Evolutionary conservation across 2,329 filamentous ascomycete genomes (phyloP), one percentile per base, ranked within the genome.

Genomic region (Diaporthe humulicola): DNA sequence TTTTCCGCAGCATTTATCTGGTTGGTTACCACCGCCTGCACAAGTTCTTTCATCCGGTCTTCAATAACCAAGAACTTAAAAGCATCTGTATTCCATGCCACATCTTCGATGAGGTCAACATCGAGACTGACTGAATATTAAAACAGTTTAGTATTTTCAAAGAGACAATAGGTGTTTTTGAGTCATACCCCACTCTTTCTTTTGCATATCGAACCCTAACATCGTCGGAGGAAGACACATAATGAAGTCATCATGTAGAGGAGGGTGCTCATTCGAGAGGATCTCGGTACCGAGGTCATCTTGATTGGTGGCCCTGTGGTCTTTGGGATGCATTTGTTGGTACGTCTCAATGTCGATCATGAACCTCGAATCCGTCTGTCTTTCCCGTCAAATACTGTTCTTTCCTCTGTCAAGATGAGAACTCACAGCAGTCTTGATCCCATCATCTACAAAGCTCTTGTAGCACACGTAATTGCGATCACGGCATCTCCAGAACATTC

Each of bases 161-260:
- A 33, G 19, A 36, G 8, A 4, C 8, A n/a, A 33, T 7, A 2
- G 0, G 3, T n/a, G 22, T 1, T n/a, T 15, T 36, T 1, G 30
- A 22, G 19, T 9, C 54, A 15, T 57, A 57, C 54, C 22, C 54
- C 54, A 57, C 19, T 57, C 54, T 8, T 57, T 57, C 19, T 33
- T 57, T 22, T 57, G 54, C 54, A 57, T 57, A 4, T 57, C n/a
- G 17, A 36, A 57, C 10, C 54, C 54, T 1, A 36, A 14, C 17
- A 57, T 57, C 10, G 54, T 57, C 12, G 30, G 30, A 14, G 54
- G 54, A 8, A 57, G 54, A n/a, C 54, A 57, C 30, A 57, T 10
- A 9, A 57, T 57, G 22, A 57, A 57, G 1, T 36, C 54, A 3
- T 57, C 54, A 14, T 1, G 19, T 9, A 6, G 2, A 5, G 54